These are phyloP conservation scores for Diaporthe citrichinensis DNA, from an alignment of 2,329 filamentous ascomycete genomes.

Conservation along the genomic window DNA sequence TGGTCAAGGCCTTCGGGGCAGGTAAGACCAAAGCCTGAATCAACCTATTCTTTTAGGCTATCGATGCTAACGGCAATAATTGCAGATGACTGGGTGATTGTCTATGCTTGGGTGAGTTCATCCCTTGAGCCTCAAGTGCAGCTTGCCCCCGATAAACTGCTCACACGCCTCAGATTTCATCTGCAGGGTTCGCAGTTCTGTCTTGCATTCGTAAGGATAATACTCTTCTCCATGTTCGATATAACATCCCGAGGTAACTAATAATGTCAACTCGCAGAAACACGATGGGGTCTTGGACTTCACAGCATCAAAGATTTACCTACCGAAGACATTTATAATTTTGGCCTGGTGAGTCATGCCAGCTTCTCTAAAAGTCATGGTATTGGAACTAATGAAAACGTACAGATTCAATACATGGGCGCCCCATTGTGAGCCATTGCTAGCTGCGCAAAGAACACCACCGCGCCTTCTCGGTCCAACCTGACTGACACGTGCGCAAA, in stretches of 20 bases:
- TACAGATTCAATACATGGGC: conserved; percentile 56
- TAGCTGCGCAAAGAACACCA: not conserved
- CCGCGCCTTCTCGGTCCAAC: too few species aligned
- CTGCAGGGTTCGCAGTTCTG: conserved; percentile 53
- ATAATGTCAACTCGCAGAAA: conserved; percentile 50
- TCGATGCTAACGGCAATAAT: not conserved
- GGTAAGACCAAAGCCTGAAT: conserved; percentile 45
- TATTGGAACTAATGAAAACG: conserved; percentile 10
- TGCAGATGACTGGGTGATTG: conserved; percentile 51
- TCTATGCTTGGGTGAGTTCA: conserved; percentile 49
- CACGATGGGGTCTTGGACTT: conserved; percentile 59
- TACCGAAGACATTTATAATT: conserved; percentile 53
- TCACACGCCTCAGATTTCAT: conserved; percentile 46
- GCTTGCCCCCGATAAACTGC: not conserved
- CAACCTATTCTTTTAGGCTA: not conserved
- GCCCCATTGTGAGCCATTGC: conserved; percentile 55
- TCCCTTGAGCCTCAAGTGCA: not conserved
- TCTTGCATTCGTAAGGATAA: conserved; percentile 53
- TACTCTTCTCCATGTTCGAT: not conserved
- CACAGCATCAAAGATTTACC: conserved; percentile 54
- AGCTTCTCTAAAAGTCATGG: not conserved
- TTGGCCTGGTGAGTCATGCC: conserved; percentile 52
- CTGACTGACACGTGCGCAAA: not conserved
- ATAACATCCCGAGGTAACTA: not conserved
- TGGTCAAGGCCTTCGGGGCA: conserved; percentile 54